Evolutionary conservation across 2,329 filamentous ascomycete genomes (phyloP).

Genomic region (Xylaria sp.): DNA sequence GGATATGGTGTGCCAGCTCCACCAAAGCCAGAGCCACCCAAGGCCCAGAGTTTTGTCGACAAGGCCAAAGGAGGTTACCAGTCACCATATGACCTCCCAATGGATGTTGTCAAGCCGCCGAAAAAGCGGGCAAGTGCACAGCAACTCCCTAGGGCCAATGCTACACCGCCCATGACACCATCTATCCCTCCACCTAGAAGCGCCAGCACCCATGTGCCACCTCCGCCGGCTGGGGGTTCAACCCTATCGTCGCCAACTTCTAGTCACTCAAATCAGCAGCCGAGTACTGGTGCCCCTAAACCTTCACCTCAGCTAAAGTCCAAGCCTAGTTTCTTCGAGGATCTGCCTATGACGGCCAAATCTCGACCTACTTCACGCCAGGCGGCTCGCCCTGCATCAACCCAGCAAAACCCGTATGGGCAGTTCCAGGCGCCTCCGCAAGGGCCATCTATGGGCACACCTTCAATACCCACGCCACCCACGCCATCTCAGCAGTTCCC

Average conservation of each 20-base stretch:
- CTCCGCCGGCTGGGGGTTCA: slow-evolving; percentile 23
- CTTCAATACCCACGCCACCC: slow-evolving; percentile 25
- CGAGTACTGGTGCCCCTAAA: slow-evolving; percentile 31
- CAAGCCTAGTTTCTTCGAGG: slow-evolving; percentile 68
- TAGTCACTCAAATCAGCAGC: slow-evolving; percentile 34
- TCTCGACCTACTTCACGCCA: slow-evolving; percentile 57
- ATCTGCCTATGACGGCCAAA: slow-evolving; percentile 59
- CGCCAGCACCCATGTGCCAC: slow-evolving; percentile 49
- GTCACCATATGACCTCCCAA: slow-evolving; percentile 91
- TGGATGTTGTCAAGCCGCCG: slow-evolving; percentile 74
- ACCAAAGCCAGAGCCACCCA: slow-evolving; percentile 43
- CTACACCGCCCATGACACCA: slow-evolving; percentile 30
- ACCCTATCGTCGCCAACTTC: slow-evolving; percentile 35
- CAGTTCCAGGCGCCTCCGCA: slow-evolving; percentile 33
- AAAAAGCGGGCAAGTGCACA: slow-evolving; percentile 59
- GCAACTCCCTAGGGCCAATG: slow-evolving; percentile 43
- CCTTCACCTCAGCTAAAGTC: slow-evolving; percentile 33
- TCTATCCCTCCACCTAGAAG: slow-evolving; percentile 56
- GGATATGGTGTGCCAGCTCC: slow-evolving; percentile 36
- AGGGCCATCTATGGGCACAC: slow-evolving; percentile 23
- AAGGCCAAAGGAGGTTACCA: slow-evolving; percentile 88
- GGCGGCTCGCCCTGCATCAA: slow-evolving; percentile 41
- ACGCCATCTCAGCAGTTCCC: background rate
- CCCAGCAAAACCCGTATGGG: slow-evolving; percentile 34
- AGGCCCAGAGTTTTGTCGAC: slow-evolving; percentile 79